Conservation (phyloP, 768 basidiomycete genomes). For the Pisolithus microcarpus region DNA sequence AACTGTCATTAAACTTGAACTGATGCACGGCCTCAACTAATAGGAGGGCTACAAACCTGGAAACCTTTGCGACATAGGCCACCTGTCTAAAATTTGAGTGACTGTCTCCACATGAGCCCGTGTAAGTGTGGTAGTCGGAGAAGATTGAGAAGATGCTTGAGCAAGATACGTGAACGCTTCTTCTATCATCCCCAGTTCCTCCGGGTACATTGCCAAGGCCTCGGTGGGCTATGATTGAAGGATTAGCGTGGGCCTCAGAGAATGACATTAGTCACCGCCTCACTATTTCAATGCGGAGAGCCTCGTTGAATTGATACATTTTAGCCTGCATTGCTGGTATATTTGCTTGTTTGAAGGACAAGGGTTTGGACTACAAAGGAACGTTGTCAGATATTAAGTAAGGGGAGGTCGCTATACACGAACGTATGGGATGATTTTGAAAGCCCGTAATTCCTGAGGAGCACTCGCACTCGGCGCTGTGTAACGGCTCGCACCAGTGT, state of each 20-base stretch:
- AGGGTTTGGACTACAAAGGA: constrained; percentile 43
- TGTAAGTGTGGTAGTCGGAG: constrained; percentile 28
- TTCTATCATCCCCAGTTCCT: constrained; percentile 51
- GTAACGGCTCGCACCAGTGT: constrained; percentile 66
- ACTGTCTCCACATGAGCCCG: constrained; percentile 54
- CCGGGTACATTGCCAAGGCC: constrained; percentile 60
- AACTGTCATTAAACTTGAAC: constrained; percentile 37
- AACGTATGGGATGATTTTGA: constrained; percentile 50
- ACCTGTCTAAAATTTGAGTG: constrained; percentile 58
- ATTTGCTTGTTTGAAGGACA: constrained; percentile 82
- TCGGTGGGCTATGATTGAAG: constrained; percentile 50
- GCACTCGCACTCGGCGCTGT: constrained; percentile 24
- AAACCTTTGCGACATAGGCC: constrained; percentile 68
- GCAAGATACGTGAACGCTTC: constrained; percentile 58
- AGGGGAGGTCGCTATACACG: constrained; percentile 11
- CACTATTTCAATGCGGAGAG: constrained; percentile 62
- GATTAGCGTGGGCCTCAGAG: background rate
- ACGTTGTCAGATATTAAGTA: background rate
- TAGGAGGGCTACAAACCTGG: constrained; percentile 41
- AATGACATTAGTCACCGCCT: constrained; percentile 16
- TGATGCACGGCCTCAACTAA: background rate
- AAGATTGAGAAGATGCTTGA: constrained; percentile 35
- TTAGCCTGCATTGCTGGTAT: constrained; percentile 76
- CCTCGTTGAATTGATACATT: constrained; percentile 66
- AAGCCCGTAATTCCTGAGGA: constrained; percentile 23